Base-by-base conservation (phyloP, 2,329 filamentous ascomycete species). In the Colletotrichum higginsianum region DNA sequence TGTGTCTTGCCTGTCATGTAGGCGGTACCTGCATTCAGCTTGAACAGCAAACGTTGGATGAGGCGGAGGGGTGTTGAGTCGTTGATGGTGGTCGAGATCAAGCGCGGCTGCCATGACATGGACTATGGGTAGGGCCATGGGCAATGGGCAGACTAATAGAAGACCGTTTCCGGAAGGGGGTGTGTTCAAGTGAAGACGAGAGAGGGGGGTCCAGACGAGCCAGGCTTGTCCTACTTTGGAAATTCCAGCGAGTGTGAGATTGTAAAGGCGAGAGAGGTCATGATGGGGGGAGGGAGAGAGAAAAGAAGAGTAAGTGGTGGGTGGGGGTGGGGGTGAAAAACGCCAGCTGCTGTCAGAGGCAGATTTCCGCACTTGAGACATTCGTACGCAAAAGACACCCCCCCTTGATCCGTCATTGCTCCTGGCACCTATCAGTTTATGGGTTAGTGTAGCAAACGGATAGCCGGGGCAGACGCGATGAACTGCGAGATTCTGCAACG, bases 401-500 rank as follows among this genome's bases (percentile, higher is more conserved):
- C 53, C 61, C 61, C 2, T 38, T 46, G 23, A 30, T 65, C 66
- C 66, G 61, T 69, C 66, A 67, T 58, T 16, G n/a, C 57, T 57
- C 63, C 56, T 58, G 50, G 57, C 44, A 38, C 68, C 50, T 71
- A 56, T 46, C 64, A 23, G 23, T 47, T 62, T 67, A 8, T n/a
- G 44, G 68, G 18, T 50, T 71, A 38, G 57, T 15, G 21, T 15
- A 35, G 47, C 57, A 42, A 56, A 46, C 21, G 18, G 38, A 40
- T 13, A 56, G 64, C 9, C 40, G 55, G 26, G 21, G 58, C n/a
- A 60, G 46, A 26, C 56, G 40, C 58, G 63, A 50, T 49, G 42
- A 53, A 58, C 57, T 67, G 26, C 64, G 16, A 63, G 68, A 67
- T 67, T 62, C 57, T 71, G 68, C 64, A 71, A 71, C 68, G 68